Evolutionary conservation across 2,329 filamentous ascomycete genomes (phyloP), one percentile per base, ranked within the genome.

Genomic region (Sclerotinia nivalis): DNA sequence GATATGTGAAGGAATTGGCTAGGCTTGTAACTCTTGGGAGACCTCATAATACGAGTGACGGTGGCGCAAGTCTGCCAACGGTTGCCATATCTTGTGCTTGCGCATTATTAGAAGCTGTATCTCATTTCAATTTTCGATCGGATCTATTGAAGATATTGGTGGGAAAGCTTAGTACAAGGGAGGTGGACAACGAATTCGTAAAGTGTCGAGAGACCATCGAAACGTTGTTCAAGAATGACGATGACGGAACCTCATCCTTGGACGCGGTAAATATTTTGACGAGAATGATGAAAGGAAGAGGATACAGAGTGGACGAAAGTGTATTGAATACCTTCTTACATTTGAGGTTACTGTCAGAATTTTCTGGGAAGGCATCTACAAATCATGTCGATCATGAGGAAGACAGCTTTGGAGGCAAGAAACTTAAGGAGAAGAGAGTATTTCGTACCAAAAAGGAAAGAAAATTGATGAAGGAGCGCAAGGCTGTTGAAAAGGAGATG

Each of bases 61-160:
- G 77, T 45, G 82, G 81, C 0, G 82, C 83, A 69, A 84, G 81
- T 69, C 79, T 97, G 34, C 87, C 89, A 9, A 91, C 85, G 66
- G 86, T 97, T 37, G 95, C 96, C 4, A 90, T 97, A 70, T 90
- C 89, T 56, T 99, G 96, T 78, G 90, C 91, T 2, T 97, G 93
- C 80, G 91, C 87, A 43, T 85, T 99, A 22, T 81, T 98, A 54
- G 88, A 87, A 28, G 85, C 91, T 1, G 93, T 97, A 0, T 93
- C 96, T 4, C 96, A 99, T 82, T 99, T 99, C 87, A 99, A 99
- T 83, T 97, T 97, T 80, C 90, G 96, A 54, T 87, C 85, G 62
- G 95, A 99, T 67, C 83, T 99, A 67, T 82, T 99, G 72, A 93
- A 92, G 80, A 95, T 98, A 70, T 79, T 99, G 20, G 89, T 97